phyloP scores from a whole-genome alignment of 1,284 basidiomycete genomes.

The Caloboletus firmus region DNA sequence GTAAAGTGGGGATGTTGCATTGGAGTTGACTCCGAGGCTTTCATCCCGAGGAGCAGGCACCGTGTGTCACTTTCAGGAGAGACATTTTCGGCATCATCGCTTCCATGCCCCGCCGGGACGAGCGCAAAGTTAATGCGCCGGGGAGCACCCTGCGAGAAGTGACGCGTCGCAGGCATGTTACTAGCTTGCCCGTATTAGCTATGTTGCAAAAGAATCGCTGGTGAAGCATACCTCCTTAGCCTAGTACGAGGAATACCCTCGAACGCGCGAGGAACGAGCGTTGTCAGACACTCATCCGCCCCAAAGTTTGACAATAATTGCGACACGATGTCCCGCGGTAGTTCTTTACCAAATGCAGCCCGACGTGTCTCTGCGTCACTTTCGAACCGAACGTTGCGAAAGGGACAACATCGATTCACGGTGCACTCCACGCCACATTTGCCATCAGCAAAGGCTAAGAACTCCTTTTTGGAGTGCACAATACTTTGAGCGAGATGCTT shows the following conservation, averaged over 20 bases:
- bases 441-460: conserved; percentile 3
- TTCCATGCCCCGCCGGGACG: neutral
- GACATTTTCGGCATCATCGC: neutral
- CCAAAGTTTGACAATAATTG: conserved; percentile 8
- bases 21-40: neutral
- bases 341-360: neutral
- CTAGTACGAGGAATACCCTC: conserved; percentile 15
- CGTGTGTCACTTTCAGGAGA: neutral
- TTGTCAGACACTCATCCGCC: conserved; percentile 1
- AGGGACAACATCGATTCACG: conserved; percentile 13
- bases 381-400: conserved; percentile 18
- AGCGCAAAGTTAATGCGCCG: conserved; percentile 19
- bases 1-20: neutral
- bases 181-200: conserved; percentile 14
- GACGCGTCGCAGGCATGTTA: neutral
- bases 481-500: neutral
- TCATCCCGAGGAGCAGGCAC: conserved; percentile 24
- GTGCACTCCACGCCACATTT: conserved; percentile 1
- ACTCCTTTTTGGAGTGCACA: conserved; percentile 8
- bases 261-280: conserved; percentile 15
- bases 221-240: conserved; percentile 16
- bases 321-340: conserved; percentile 18
- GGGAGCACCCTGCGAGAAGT: neutral
- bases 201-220: neutral
- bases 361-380: neutral